Base-by-base conservation (phyloP, 73 alveolate species). In the Tetrahymena thermophila region DNA sequence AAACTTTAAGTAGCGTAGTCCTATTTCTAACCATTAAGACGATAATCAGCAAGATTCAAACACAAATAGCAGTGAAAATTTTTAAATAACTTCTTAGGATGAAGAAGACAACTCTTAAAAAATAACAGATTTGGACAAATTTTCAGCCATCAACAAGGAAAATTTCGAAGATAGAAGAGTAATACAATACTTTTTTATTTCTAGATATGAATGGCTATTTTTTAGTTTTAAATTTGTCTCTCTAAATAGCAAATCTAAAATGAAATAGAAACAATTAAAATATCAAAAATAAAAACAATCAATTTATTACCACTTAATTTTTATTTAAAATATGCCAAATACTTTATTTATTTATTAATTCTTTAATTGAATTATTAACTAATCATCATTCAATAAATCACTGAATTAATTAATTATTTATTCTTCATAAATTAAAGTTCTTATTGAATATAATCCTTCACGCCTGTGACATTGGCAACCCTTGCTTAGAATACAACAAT, bases 401-500 rank as follows among this genome's bases (percentile, higher is more conserved):
- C n/a, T n/a, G n/a, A n/a, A n/a, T n/a, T n/a, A n/a, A n/a, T n/a
- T n/a, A 56, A 3, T 56, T 15, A 56, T 56, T 56, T 25, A 71
- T 71, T 71, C 4, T 71, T 71, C 23, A 25, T 25, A 28, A 28
- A 95, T 50, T 93, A 44, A 34, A 84, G 23, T 89, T 95, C 35
- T 85, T 95, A 37, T 95, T 95, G 14, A 95, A 95, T 85, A 89
- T 89, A 23, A 95, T 95, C 95, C 94, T 89, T 43, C 97, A 95
- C 89, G 97, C 97, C n/a, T 95, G 97, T 42, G 97, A 95, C 93
- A 95, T 95, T 9, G 93, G 95, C 16, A 95, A 95, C 89, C 97
- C 97, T 85, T 71, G 95, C 34, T 85, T 95, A 93, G 94, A 89
- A 43, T 95, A 85, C 50, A 35, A 95, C 15, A 95, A 95, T 35